Percentiles rank a stretch among this genome's conserved stretches.
These are phyloP conservation scores for Fusarium sp. DNA, from an alignment of 2,329 filamentous ascomycete genomes.

Conservation along the genomic window DNA sequence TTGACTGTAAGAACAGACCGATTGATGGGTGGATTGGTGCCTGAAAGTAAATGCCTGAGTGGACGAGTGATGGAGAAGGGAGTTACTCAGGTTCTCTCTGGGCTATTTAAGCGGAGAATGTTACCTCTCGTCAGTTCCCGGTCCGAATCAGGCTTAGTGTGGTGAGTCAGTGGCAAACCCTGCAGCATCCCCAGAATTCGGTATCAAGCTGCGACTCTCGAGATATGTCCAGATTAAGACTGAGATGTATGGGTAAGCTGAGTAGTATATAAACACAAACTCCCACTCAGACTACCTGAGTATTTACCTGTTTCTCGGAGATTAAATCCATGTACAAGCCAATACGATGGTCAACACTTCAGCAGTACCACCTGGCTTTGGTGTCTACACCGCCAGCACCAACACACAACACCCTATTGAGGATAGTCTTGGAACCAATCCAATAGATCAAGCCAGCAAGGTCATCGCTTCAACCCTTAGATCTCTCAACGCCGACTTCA, in stretches of 20 bases:
- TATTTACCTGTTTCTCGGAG: rapidly evolving
- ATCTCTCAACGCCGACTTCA: neutral
- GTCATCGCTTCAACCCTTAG: neutral
- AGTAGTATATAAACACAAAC: neutral
- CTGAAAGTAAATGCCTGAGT: neutral
- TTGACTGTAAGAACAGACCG: rapidly evolving
- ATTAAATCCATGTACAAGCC: neutral
- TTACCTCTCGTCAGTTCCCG: conserved; percentile 1
- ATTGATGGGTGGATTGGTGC: neutral
- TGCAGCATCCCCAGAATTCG: neutral
- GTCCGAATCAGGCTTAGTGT: neutral
- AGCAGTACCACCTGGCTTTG: too few species aligned
- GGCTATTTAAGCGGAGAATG: neutral
- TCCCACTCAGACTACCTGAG: too few species aligned
- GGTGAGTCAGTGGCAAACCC: neutral
- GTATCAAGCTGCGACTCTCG: too few species aligned
- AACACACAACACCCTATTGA: rapidly evolving
- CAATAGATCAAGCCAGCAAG: neutral
- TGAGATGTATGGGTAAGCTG: neutral
- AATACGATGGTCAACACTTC: neutral
- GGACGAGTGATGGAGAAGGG: neutral
- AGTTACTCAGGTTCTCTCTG: neutral
- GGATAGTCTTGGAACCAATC: neutral
- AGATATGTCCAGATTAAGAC: neutral
- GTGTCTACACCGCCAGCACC: neutral